Percentiles rank a stretch among this genome's conserved stretches.
phyloP scores from a whole-genome alignment of 352 stramenopile genomes.

The Achlya hypogyna region DNA sequence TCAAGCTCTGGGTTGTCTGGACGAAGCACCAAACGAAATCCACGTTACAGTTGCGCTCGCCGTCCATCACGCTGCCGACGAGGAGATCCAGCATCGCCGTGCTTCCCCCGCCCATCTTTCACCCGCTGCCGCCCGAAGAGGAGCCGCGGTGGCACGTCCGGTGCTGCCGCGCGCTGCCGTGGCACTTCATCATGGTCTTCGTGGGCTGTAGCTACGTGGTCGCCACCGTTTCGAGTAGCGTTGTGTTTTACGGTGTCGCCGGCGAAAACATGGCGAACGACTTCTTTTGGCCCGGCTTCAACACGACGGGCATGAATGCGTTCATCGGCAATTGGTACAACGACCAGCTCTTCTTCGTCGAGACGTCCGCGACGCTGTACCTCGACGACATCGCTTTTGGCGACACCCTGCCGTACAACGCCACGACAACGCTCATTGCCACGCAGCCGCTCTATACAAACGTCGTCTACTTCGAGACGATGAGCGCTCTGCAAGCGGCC shows the following conservation, averaged over 20 bases:
- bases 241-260: not conserved
- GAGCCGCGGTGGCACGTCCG: not conserved
- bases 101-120: not conserved
- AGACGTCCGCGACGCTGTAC: not conserved
- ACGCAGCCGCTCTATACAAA: not conserved
- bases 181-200: not conserved
- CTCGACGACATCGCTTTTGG: not conserved
- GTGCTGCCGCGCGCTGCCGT: not conserved
- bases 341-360: not conserved
- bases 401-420: not conserved
- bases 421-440: not conserved
- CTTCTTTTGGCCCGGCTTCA: constrained; percentile 1
- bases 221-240: not conserved
- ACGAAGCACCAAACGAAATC: not conserved
- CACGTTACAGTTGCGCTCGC: not conserved
- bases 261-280: not conserved
- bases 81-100: not conserved
- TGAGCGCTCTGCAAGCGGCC: not conserved
- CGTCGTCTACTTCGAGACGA: not conserved
- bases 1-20: constrained; percentile 1
- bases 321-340: constrained; percentile 11
- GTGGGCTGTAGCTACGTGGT: not conserved
- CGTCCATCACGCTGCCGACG: not conserved
- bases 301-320: not conserved
- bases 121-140: not conserved